A percentile compares a stretch with the other conserved stretches of the same genome.
These are phyloP conservation scores for Nannizziopsis arthrosporioides DNA, from an alignment of 2,329 filamentous ascomycete genomes.

Conservation along the genomic window DNA sequence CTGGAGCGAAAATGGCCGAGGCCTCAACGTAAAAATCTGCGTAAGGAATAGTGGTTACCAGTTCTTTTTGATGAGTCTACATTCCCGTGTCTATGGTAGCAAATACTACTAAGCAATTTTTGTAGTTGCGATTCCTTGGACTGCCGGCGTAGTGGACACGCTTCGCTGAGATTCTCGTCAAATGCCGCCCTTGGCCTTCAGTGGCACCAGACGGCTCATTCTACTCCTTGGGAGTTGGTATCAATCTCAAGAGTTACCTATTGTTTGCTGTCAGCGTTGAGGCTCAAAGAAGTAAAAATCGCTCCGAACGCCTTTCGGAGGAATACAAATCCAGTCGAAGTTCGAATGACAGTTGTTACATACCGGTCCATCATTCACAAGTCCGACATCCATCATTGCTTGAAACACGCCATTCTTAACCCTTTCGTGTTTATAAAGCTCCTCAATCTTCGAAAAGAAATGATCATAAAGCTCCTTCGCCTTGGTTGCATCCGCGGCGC, in stretches of 20 bases:
- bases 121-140: too few relatives aligned
- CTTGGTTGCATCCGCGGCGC: conserved; percentile 64
- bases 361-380: conserved; percentile 69
- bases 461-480: conserved; percentile 72
- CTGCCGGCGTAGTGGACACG: not conserved
- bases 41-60: too few relatives aligned
- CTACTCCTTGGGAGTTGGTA: conserved; percentile 26
- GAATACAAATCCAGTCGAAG: not conserved
- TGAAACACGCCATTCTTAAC: conserved; percentile 97
- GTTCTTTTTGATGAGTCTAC: too few relatives aligned
- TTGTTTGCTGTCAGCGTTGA: not conserved
- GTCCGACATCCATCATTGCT: conserved; percentile 94
- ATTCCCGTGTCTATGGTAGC: too few relatives aligned
- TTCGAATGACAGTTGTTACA: conserved; percentile 1
- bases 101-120: too few relatives aligned
- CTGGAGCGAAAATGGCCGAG: too few relatives aligned
- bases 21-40: too few relatives aligned
- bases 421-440: conserved; percentile 57
- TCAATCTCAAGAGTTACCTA: conserved; percentile 38
- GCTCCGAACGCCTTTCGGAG: not conserved
- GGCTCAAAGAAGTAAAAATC: not conserved
- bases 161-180: not conserved
- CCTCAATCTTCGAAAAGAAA: conserved; percentile 66
- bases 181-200: not conserved
- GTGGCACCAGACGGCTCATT: not conserved